Evolutionary conservation across 495 filamentous ascomycete genomes (phyloP), one percentile per base, ranked within the genome.

Genomic region (Penicillium chermesinum): DNA sequence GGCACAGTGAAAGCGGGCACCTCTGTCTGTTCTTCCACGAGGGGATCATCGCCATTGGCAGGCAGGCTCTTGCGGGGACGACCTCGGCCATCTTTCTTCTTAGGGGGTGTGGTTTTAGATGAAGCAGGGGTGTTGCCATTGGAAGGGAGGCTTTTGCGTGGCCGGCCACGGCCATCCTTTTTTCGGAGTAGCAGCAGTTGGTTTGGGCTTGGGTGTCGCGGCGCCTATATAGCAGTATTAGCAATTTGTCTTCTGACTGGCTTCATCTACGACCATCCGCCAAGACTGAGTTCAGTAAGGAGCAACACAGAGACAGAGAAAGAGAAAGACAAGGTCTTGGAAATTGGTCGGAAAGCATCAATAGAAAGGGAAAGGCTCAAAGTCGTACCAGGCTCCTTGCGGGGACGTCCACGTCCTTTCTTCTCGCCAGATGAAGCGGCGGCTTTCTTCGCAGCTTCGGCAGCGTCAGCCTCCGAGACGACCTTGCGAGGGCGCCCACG

Each of bases 401-500:
- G 65, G 13, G 65, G 59, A 13, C 59, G 52, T 20, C 60, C 60
- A 18, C 60, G 60, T 5, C 57, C 60, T 43, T 42, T 52, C 53
- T 62, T 59, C 2, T 44, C 34, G 1, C 17, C 40, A 7, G 48
- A 22, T 8, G 48, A 35, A 0, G 30, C 25, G 14, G 36, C 45
- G 12, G 52, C 48, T 6, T 41, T 49, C 10, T 35, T 25, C 1
- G 32, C 46, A 12, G 55, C 47, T 7, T 44, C 49, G 6, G 46
- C 47, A 18, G 35, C 12, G 14, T 56, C 53, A 9, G 36, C 27
- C n/a, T 50, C 53, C 0, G 50, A 38, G 40, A 49, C 39, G 19
- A 53, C 30, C 36, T 63, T 65, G 3, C 46, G 54, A 3, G 62
- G 70, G 36, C 70, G 67, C 22, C 70, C 70, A 18, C 70, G 70